Base-by-base conservation (phyloP, 805 yeast genomes). In the Teunomyces aglyptinius region DNA sequence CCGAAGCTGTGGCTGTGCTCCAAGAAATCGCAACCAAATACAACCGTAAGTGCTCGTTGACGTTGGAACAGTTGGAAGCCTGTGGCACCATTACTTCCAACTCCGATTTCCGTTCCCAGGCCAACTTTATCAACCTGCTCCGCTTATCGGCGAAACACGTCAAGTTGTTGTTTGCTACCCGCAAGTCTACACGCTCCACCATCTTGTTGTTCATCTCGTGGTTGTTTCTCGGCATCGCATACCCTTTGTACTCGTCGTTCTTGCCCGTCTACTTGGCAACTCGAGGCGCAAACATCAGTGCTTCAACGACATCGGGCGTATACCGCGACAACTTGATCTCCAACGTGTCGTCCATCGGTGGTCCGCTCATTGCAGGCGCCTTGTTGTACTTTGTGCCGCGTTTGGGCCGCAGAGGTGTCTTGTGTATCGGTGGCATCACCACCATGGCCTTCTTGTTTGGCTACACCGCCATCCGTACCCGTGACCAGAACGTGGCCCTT, bases 221-320 rank as follows among this genome's bases (percentile, higher is more conserved):
- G 57, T 43, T 49, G n/a, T 63, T 78, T 35, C 70, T 81, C 49
- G 85, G 86, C 36, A 64, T 80, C 36, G 71, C 83, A 6, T 81
- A 78, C 58, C 80, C 83, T 3, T 63, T 78, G 19, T 81, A 75
- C 62, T 71, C 75, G 55, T 78, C 80, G 32, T 81, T 78, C 61
- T 63, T 81, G 36, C 82, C 82, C 31, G 69, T 71, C 15, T 20
- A 63, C 52, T 19, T 52, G 53, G 45, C 50, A 48, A 51, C 43
- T 6, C 70, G 82, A 36, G 84, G 84, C 35, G 80, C 75, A 39
- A 62, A 67, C 40, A 73, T 76, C 24, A 62, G 68, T 49, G 74
- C 78, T 24, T 50, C 60, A 4, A 56, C 71, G 4, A 59, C 67
- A 3, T 61, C 58, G 43, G 63, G 71, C 20, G 73, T 71, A 10